Evolutionary conservation across 768 basidiomycete genomes (phyloP).

Genomic region (Pilatotrama ljubarskyi): DNA sequence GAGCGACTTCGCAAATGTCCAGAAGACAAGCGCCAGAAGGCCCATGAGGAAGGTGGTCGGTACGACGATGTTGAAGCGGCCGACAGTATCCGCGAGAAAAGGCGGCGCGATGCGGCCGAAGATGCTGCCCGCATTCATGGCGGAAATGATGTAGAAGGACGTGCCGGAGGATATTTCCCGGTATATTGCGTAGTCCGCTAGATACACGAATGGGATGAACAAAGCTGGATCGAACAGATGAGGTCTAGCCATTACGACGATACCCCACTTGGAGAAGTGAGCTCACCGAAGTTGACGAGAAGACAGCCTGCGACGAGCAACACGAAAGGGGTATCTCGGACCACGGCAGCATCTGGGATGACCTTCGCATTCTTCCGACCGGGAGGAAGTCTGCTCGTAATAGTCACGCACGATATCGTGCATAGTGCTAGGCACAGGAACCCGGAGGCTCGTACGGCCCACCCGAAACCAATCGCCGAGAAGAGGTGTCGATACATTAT

Average conservation of each 20-base stretch:
- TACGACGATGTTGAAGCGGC: constrained; percentile 30
- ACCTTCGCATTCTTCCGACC: constrained; percentile 21
- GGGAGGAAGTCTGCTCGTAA: constrained; percentile 36
- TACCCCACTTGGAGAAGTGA: neutral
- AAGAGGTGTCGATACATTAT: constrained; percentile 65
- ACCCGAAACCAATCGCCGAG: constrained; percentile 54
- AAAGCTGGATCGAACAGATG: neutral
- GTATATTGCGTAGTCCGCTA: constrained; percentile 29
- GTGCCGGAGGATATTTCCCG: constrained; percentile 23
- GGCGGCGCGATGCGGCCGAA: constrained; percentile 30
- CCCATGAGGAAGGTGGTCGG: constrained; percentile 28
- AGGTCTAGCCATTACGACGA: neutral
- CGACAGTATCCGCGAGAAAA: constrained; percentile 29
- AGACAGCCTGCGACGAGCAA: constrained; percentile 56
- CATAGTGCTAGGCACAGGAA: constrained; percentile 52
- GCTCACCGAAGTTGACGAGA: constrained; percentile 58
- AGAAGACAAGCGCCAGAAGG: constrained; percentile 27
- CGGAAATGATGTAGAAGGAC: constrained; percentile 31
- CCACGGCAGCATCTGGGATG: constrained; percentile 27
- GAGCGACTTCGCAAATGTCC: constrained; percentile 27
- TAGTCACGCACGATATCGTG: constrained; percentile 44
- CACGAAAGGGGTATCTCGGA: constrained; percentile 51
- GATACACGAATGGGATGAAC: constrained; percentile 34
- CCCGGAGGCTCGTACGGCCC: constrained; percentile 60
- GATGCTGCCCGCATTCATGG: constrained; percentile 32